Base-by-base conservation (phyloP, 129 eudicot species). In the carrot (Daucus carota) region DNA sequence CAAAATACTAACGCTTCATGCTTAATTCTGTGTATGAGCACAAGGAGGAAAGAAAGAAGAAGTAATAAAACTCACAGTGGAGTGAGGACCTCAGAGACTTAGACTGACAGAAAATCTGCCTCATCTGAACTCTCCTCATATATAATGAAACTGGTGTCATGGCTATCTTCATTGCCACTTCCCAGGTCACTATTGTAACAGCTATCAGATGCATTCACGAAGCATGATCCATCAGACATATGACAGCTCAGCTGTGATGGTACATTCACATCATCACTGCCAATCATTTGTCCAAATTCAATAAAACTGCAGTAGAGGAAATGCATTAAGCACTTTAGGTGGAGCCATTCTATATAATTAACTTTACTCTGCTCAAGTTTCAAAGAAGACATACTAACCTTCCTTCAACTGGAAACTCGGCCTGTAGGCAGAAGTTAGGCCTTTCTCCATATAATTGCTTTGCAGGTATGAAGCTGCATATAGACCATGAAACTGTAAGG, bases 121-220 rank as follows among this genome's bases (percentile, higher is more conserved):
- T 89, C 92, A 60, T 92, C 97, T 12, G 97, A 89, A 77, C 82
- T 85, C 69, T 89, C 97, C 68, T 88, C 95, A 10, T 80, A 84
- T 44, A 78, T 83, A 52, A 80, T 47, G 75, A 63, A 80, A 78
- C 83, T 62, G 75, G 73, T 52, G 73, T 81, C 88, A 42, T 67
- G 86, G 66, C 76, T 44, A 70, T 87, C 88, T 63, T 91, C 97
- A 26, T 85, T 85, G 18, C 92, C 90, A 52, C 70, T 63, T 63
- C 70, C 70, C 10, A 26, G 70, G 70, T 63, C 70, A 31, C 96
- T 89, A 74, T 81, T 75, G 69, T 87, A 89, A 84, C 92, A 85
- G 54, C 87, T 81, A 20, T 92, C 97, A 18, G 90, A 85, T 63
- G 87, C 84, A 76, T 83, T 86, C 73, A 76, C 57, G 57, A 79